A percentile compares a stretch with the other conserved stretches of the same genome.
These are phyloP conservation scores for Pestalotiopsis sp. DNA, from an alignment of 2,329 filamentous ascomycete genomes.

Conservation along the genomic window DNA sequence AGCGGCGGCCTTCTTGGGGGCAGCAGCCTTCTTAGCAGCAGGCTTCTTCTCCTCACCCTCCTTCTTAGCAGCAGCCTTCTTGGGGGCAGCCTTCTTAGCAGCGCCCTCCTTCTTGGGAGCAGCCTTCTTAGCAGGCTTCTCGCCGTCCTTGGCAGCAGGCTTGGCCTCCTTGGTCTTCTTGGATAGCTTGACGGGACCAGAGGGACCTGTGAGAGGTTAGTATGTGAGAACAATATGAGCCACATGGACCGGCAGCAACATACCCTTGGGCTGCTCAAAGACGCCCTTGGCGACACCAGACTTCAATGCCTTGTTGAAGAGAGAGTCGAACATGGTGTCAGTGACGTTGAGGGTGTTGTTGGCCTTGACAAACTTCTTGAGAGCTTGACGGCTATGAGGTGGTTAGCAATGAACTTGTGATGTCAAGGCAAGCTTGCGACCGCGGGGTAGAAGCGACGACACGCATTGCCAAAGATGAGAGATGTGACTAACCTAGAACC, in stretches of 20 bases:
- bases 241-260: constrained; percentile 32
- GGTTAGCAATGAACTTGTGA: constrained; percentile 19
- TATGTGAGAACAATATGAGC: not conserved
- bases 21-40: constrained; percentile 64
- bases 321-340: constrained; percentile 62
- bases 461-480: not conserved
- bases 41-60: constrained; percentile 55
- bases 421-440: constrained; percentile 16
- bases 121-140: constrained; percentile 40
- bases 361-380: constrained; percentile 59
- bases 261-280: constrained; percentile 91
- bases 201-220: constrained; percentile 63
- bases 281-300: constrained; percentile 83
- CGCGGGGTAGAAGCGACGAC: constrained; percentile 17
- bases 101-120: constrained; percentile 43
- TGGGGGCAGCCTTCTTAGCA: constrained; percentile 70
- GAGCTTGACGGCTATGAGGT: constrained; percentile 52
- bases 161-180: constrained; percentile 67
- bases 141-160: constrained; percentile 34
- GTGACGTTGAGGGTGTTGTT: constrained; percentile 37
- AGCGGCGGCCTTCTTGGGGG: constrained; percentile 37
- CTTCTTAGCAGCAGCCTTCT: constrained; percentile 42
- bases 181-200: constrained; percentile 88
- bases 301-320: constrained; percentile 73
- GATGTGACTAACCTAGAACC: constrained; percentile 51